Base-by-base conservation (phyloP, 225 moss, liverwort and hornwort species). In the Antitrichia curtipendula region DNA sequence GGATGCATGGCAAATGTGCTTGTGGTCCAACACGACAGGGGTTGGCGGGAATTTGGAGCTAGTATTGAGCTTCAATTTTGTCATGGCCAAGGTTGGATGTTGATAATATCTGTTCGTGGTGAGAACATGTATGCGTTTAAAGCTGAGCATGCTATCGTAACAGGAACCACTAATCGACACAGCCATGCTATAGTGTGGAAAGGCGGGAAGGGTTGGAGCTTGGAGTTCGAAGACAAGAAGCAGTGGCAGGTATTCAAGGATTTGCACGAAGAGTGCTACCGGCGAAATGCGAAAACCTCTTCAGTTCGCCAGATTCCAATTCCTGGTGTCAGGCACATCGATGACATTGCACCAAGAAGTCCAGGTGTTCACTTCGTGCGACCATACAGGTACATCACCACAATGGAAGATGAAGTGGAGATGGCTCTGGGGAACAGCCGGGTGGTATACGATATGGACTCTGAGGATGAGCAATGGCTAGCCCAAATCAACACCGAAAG, bases 221-320 rank as follows among this genome's bases (percentile, higher is more conserved):
- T 99, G 91, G 98, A 99, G 90, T 99, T 99, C 72, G 94, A 94
- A 66, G 98, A 99, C 84, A 94, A 95, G 87, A 99, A 96, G 79
- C 97, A 99, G 84, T 99, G 98, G 98, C 97, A 94, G 87, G 81
- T 91, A 24, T 99, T 99, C 76, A 99, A 99, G 90, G 97, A 99
- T 87, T 82, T 99, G 86, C 98, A 99, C 84, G 96, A 97, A 75
- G 96, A 97, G 81, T 99, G 97, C 69, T 97, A 93, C 70, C 95
- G 95, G 83, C 94, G 95, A 80, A 97, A 96, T 89, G 95, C 94
- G 9, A 99, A 94, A 90, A 94, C 92, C 58, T 95, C 95, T 59
- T 93, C 93, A 63, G 97, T 90, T 12, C 94, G 96, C 41, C 98
- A 97, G 76, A 99, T 99, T 88, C 97, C 98, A 49, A 99, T 99